phyloP scores from a whole-genome alignment of 169 alveolate genomes.

The Plasmodium knowlesi region DNA sequence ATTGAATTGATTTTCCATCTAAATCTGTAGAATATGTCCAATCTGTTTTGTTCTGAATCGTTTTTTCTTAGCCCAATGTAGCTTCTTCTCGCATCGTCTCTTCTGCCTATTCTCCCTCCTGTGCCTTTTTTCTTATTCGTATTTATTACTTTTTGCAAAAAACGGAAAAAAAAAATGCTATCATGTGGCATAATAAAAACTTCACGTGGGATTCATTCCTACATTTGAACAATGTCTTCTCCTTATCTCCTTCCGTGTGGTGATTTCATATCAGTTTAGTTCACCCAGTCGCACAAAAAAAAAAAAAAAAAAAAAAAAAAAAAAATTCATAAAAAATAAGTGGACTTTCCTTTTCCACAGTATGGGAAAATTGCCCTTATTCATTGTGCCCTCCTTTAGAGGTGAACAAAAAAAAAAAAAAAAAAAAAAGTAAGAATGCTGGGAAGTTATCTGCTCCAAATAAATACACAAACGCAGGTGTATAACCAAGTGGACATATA shows the following conservation, averaged over 20 bases:
- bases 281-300: not conserved
- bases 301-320: not conserved
- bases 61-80: not conserved
- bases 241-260: not conserved
- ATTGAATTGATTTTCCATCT: constrained; percentile 49
- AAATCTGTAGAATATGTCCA: not conserved
- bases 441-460: not conserved
- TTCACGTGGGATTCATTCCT: not conserved
- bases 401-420: not conserved
- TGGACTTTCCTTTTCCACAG: not conserved
- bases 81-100: not conserved
- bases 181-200: not conserved
- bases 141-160: not conserved
- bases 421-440: not conserved
- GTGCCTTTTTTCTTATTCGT: not conserved
- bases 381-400: not conserved
- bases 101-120: not conserved
- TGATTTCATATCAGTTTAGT: not conserved
- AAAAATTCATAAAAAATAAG: not conserved
- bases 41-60: not conserved
- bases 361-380: not conserved
- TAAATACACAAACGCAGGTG: not conserved
- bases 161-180: not conserved
- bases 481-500: not conserved
- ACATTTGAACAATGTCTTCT: not conserved